Evolutionary conservation across 441 rosid genomes (phyloP), one percentile per base, ranked within the genome.

Genomic region (Capsella rubella): DNA sequence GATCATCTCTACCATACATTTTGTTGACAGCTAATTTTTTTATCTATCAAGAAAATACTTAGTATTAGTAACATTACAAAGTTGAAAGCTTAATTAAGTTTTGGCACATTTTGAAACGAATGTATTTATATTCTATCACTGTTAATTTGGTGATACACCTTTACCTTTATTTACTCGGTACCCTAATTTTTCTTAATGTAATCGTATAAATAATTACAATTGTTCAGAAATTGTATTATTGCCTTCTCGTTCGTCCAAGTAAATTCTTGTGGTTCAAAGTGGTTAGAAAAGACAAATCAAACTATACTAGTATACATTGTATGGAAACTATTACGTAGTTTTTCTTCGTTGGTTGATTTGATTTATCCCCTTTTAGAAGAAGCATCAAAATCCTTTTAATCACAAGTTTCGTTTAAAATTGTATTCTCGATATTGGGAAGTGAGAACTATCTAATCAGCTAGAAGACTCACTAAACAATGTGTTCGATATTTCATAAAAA

Each of bases 311-410:
- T 18, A 67, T 74, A 18, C 40, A 58, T 61, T 56, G 79, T 49
- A 64, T 37, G 54, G 60, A 31, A 76, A 34, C 52, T 27, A 40
- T 16, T 28, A 53, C 32, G 16, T 51, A 59, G 13, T 34, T 49
- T 49, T 51, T 67, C 56, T 60, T 67, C 12, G 27, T 75, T 62
- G 21, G 56, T 53, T 62, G 45, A 16, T 54, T 55, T 76, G 39
- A 49, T 70, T 29, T 14, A 64, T 57, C 49, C 50, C 72, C 72
- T 49, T 71, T 71, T 49, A 40, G 31, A 47, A 63, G 79, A 69
- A 69, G 49, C 79, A 70, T 70, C 72, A 64, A 49, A n/a, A 56
- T 35, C 70, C 72, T 49, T 71, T 77, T 57, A 56, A 54, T 62
- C 56, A 64, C 49, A 63, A 49, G 40, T 70, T 32, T 71, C 28